Evolutionary conservation across 139 green algal species (phyloP).

Genomic region (Chlorella sp.): DNA sequence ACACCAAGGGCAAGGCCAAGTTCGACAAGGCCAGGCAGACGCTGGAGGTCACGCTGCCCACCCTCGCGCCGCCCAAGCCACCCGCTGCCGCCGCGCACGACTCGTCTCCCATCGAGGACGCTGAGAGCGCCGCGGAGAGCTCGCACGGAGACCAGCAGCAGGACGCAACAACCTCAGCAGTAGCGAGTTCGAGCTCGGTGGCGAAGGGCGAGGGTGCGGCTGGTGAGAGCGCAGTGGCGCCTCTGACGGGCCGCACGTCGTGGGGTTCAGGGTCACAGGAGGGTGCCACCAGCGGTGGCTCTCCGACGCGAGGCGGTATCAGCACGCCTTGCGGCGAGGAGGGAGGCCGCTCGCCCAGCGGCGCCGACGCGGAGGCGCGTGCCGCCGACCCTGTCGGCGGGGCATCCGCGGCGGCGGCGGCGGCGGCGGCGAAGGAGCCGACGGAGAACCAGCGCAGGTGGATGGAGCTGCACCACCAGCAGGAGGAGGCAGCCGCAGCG

Average conservation of each 20-base stretch:
- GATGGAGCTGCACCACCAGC: constrained; percentile 19
- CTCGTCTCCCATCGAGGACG: not conserved
- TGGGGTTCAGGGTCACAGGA: not conserved
- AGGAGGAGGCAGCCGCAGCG: not conserved
- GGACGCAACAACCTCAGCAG: not conserved
- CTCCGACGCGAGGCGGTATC: not conserved
- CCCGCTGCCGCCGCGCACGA: not conserved
- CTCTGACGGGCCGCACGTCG: not conserved
- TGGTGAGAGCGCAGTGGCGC: not conserved
- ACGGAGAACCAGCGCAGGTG: constrained; percentile 34
- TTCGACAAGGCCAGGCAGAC: constrained; percentile 46
- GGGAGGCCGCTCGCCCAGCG: not conserved
- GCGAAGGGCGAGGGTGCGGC: not conserved
- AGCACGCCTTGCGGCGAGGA: not conserved
- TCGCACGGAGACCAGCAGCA: not conserved
- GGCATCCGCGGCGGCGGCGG: not conserved
- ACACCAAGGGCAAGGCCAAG: constrained; percentile 42
- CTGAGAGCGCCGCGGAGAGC: not conserved
- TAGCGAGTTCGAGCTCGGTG: not conserved
- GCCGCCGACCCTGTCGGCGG: not conserved
- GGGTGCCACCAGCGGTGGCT: not conserved
- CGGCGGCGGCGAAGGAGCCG: not conserved
- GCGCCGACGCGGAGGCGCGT: not conserved
- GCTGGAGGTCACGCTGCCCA: constrained; percentile 48
- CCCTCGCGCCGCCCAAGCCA: constrained; percentile 21